These are phyloP conservation scores for Cryphonectria parasitica DNA, from an alignment of 2,329 filamentous ascomycete species.

Conservation along the genomic window DNA sequence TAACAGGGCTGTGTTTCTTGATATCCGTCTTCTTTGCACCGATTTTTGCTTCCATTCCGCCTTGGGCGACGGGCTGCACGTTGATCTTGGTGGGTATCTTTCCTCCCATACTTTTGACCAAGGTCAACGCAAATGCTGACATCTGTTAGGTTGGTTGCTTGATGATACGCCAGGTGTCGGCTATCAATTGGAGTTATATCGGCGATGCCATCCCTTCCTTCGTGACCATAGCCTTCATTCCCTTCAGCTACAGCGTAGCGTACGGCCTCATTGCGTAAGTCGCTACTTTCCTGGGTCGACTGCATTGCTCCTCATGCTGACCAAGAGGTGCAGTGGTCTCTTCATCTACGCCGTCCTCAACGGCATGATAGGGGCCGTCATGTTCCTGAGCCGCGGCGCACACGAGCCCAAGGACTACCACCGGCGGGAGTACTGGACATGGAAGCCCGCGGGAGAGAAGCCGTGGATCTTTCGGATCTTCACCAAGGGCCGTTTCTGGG, in stretches of 20 bases:
- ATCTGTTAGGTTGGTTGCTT: conserved; percentile 63
- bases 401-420: conserved; percentile 57
- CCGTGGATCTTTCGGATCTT: conserved; percentile 52
- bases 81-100: conserved; percentile 61
- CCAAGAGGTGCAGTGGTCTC: conserved; percentile 47
- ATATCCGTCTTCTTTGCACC: conserved; percentile 87
- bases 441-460: conserved; percentile 51
- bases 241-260: conserved; percentile 78
- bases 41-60: conserved; percentile 86
- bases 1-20: conserved; percentile 82
- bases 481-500: conserved; percentile 34
- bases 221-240: conserved; percentile 74
- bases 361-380: conserved; percentile 49
- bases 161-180: conserved; percentile 76
- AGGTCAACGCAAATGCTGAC: background rate
- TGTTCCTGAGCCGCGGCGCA: conserved; percentile 47
- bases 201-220: conserved; percentile 78
- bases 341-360: conserved; percentile 58
- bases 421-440: conserved; percentile 60
- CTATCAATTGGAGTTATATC: conserved; percentile 78
- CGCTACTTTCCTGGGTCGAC: background rate
- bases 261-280: conserved; percentile 74
- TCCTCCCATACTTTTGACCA: background rate
- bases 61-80: conserved; percentile 89
- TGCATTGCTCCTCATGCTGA: background rate